phyloP scores from a whole-genome alignment of 2,329 filamentous ascomycete genomes.

The Arthrinium puccinioides region DNA sequence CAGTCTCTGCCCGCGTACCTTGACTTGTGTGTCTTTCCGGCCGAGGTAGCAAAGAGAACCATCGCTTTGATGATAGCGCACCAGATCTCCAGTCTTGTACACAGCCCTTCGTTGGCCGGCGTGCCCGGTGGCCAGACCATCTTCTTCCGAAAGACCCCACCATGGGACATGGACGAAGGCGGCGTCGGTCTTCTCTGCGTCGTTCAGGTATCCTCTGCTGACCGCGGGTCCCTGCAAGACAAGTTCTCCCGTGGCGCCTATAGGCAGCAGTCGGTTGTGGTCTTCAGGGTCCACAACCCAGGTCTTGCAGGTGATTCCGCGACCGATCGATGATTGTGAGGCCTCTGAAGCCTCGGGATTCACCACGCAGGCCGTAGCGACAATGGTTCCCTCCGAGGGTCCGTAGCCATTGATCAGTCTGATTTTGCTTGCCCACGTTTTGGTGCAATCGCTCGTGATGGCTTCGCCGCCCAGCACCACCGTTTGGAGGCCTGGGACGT shows the following conservation, averaged over 20 bases:
- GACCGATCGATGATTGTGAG: too few species aligned
- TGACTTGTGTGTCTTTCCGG: conserved; percentile 41
- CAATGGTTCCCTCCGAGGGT: not conserved
- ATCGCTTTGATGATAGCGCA: conserved; percentile 16
- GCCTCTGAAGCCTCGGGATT: not conserved
- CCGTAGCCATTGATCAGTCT: conserved; percentile 1
- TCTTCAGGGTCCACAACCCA: conserved; percentile 3
- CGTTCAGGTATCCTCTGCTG: conserved; percentile 6
- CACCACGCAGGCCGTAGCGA: not conserved
- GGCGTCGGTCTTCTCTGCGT: conserved; percentile 6
- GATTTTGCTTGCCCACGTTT: not conserved
- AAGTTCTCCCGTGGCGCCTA: conserved; percentile 1
- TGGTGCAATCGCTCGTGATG: not conserved
- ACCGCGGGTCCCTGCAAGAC: conserved; percentile 1
- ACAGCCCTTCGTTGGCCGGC: not conserved
- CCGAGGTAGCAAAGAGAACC: conserved; percentile 26
- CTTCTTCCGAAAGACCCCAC: conserved; percentile 1
- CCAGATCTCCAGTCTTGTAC: conserved; percentile 28
- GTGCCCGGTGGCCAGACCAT: conserved; percentile 9
- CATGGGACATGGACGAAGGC: conserved; percentile 7
- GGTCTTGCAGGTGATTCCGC: not conserved
- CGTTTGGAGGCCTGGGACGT: not conserved
- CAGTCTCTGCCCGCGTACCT: conserved; percentile 40
- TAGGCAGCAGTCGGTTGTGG: not conserved
- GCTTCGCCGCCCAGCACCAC: conserved; percentile 1